phyloP scores from a whole-genome alignment of 2,329 filamentous ascomycete genomes.

The Thermothelomyces thermophilus region DNA sequence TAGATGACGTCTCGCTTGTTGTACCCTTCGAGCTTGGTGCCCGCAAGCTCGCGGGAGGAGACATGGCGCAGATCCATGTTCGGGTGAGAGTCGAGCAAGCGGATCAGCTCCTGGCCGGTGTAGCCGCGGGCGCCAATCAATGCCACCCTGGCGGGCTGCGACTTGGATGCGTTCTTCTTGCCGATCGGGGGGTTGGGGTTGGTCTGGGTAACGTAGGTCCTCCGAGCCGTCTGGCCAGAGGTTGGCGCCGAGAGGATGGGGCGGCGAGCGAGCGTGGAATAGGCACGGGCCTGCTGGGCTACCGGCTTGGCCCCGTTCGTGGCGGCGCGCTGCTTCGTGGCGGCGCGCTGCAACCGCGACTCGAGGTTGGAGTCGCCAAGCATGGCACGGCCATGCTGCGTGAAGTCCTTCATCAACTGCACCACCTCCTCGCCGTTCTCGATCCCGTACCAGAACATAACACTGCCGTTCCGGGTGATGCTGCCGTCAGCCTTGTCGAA shows the following conservation, averaged over 20 bases:
- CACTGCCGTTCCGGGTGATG: slow-evolving; percentile 75
- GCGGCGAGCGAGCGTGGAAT: slow-evolving; percentile 53
- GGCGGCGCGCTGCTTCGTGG: slow-evolving; percentile 64
- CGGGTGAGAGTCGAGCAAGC: slow-evolving; percentile 79
- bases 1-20: slow-evolving; percentile 87
- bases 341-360: slow-evolving; percentile 72
- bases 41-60: slow-evolving; percentile 84
- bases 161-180: slow-evolving; percentile 80
- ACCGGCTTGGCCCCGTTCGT: slow-evolving; percentile 41
- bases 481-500: slow-evolving; percentile 95
- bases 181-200: slow-evolving; percentile 89
- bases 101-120: slow-evolving; percentile 85
- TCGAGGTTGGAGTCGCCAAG: slow-evolving; percentile 85
- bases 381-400: slow-evolving; percentile 75
- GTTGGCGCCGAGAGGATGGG: slow-evolving; percentile 23
- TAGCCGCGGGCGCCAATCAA: slow-evolving; percentile 91
- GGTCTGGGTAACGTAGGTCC: slow-evolving; percentile 57
- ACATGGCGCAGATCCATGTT: slow-evolving; percentile 86
- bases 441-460: slow-evolving; percentile 94
- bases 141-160: slow-evolving; percentile 69
- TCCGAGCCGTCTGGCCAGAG: slow-evolving; percentile 26
- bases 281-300: slow-evolving; percentile 53
- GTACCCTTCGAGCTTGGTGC: slow-evolving; percentile 83
- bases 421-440: slow-evolving; percentile 75
- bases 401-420: slow-evolving; percentile 78